Evolutionary conservation across 1,284 basidiomycete genomes (phyloP).

Genomic region (Papiliotrema terrestris): DNA sequence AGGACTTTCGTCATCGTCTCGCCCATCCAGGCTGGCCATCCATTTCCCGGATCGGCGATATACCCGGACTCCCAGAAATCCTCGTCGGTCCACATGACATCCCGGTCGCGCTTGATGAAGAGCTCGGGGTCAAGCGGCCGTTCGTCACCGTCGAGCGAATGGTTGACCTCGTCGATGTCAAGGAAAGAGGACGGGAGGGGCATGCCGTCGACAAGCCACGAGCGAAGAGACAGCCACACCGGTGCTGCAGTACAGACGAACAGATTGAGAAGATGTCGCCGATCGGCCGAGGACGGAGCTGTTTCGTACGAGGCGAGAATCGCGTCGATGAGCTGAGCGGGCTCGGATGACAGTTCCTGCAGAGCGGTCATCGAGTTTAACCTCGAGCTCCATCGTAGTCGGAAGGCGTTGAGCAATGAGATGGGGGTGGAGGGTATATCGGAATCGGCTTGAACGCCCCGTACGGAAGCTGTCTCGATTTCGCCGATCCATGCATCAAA

Average conservation of each 20-base stretch:
- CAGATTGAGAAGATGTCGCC: constrained; percentile 54
- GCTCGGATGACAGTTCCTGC: constrained; percentile 54
- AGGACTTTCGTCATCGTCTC: constrained; percentile 58
- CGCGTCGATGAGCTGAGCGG: constrained; percentile 61
- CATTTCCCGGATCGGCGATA: constrained; percentile 53
- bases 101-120: constrained; percentile 68
- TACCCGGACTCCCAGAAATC: constrained; percentile 80
- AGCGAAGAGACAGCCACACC: constrained; percentile 66
- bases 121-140: constrained; percentile 65
- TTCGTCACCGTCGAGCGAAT: constrained; percentile 33
- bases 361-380: constrained; percentile 53
- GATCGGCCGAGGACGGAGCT: constrained; percentile 46
- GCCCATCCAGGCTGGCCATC: constrained; percentile 39
- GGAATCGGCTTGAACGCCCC: not conserved
- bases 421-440: constrained; percentile 54
- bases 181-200: constrained; percentile 40
- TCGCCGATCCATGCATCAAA: constrained; percentile 68
- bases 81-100: constrained; percentile 60
- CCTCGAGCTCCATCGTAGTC: constrained; percentile 43
- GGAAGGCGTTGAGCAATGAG: constrained; percentile 59
- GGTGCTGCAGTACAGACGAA: constrained; percentile 65
- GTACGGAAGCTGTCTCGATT: constrained; percentile 60
- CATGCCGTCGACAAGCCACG: constrained; percentile 74
- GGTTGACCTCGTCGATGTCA: constrained; percentile 14
- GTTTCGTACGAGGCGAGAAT: constrained; percentile 51